A percentile compares a stretch with the other conserved stretches of the same genome.
Evolutionary conservation across 2,329 filamentous ascomycete genomes (phyloP).

Genomic region (Neopestalotiopsis sp.): DNA sequence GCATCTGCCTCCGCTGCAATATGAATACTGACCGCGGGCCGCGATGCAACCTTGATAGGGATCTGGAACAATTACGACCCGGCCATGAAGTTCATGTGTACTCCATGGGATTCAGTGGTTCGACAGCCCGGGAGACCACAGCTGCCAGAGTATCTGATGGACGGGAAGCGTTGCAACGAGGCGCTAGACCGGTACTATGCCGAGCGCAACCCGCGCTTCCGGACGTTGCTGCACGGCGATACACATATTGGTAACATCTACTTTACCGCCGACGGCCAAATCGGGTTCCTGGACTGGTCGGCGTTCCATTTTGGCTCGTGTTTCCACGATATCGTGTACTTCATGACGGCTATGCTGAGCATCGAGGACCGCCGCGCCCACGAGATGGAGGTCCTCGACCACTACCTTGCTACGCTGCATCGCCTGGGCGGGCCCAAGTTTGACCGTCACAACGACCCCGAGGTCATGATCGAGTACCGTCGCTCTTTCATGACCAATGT

Average conservation of each 20-base stretch:
- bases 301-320: conserved; percentile 46
- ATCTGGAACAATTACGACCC: conserved; percentile 45
- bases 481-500: conserved; percentile 40
- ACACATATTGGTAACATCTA: conserved; percentile 51
- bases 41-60: conserved; percentile 24
- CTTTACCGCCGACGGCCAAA: conserved; percentile 39
- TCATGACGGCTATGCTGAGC: conserved; percentile 43
- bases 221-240: conserved; percentile 49
- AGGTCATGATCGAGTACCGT: conserved; percentile 37
- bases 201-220: conserved; percentile 43
- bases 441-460: conserved; percentile 35
- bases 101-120: conserved; percentile 37
- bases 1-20: too few species aligned
- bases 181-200: conserved; percentile 44
- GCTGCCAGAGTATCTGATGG: conserved; percentile 44
- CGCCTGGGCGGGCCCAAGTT: conserved; percentile 39
- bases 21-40: too few species aligned
- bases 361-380: conserved; percentile 46
- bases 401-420: conserved; percentile 41
- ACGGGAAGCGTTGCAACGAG: conserved; percentile 39
- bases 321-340: conserved; percentile 50
- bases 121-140: conserved; percentile 34
- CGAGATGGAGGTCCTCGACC: conserved; percentile 43
- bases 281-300: conserved; percentile 49
- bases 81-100: conserved; percentile 40